A percentile compares a stretch with the other conserved stretches of the same genome.
phyloP scores from a whole-genome alignment of 2,329 filamentous ascomycete species.

The Aspergillus tanneri region DNA sequence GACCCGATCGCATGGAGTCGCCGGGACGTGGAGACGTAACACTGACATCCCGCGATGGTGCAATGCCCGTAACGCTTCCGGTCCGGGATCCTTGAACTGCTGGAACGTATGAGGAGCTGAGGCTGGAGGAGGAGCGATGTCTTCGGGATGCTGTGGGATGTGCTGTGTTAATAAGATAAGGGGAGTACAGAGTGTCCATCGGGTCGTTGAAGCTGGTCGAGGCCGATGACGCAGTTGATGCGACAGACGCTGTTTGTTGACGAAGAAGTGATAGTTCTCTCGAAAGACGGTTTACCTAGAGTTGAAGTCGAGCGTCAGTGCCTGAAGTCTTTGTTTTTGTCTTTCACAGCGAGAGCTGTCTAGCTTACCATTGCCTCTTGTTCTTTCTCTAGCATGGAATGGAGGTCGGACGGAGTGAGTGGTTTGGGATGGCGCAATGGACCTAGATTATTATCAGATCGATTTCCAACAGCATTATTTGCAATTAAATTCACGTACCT shows the following conservation, averaged over 20 bases:
- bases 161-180: constrained; percentile 47
- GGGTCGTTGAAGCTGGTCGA: constrained; percentile 53
- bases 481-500: constrained; percentile 32
- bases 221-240: constrained; percentile 59
- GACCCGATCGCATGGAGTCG: constrained; percentile 29
- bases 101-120: constrained; percentile 48
- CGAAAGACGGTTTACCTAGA: constrained; percentile 84
- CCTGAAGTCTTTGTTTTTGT: no score
- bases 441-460: constrained; percentile 46
- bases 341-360: no score
- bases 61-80: constrained; percentile 44
- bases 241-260: constrained; percentile 62
- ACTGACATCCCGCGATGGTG: constrained; percentile 42
- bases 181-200: constrained; percentile 44
- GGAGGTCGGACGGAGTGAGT: constrained; percentile 82
- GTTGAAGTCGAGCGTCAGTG: neutral
- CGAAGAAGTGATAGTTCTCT: constrained; percentile 85
- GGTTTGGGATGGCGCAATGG: constrained; percentile 84
- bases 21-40: constrained; percentile 31
- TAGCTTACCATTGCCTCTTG: constrained; percentile 83
- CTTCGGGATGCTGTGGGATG: constrained; percentile 56
- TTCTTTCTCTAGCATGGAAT: constrained; percentile 88
- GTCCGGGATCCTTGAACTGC: constrained; percentile 35
- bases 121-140: constrained; percentile 57
- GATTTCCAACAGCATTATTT: neutral